Base-by-base conservation (phyloP, 129 eudicot genomes). In the Escallonia herrerae region DNA sequence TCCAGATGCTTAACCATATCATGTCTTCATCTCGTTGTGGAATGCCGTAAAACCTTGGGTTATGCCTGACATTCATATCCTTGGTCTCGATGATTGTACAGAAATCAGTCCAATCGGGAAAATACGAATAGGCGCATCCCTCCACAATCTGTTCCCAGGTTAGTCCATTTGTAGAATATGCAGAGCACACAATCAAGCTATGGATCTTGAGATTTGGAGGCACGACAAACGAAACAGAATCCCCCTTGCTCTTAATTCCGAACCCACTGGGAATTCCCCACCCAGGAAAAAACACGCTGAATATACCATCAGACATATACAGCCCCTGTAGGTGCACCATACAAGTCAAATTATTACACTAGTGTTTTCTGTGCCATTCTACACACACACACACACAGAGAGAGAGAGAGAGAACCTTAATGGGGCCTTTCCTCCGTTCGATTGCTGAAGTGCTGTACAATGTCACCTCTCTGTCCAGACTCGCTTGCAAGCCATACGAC, bases 281-380 rank as follows among this genome's bases (percentile, higher is more conserved):
- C 14, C 53, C 67, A 3, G 67, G 71, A 2, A 63, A 45, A 58
- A 64, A 69, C 3, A 63, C 59, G 75, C 63, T 63, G 62, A 69
- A 60, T 45, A 67, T 50, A 15, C 48, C 52, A 22, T 22, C 33
- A 57, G 56, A 38, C 42, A 68, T 62, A 5, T 53, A 40, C 49
- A 68, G 42, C 52, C 67, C 68, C 65, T 68, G 69, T 43, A 59
- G 45, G 38, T 4, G 5, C 9, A 6, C 0, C 1, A 10, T 2
- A 38, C 6, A 1, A 58, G 6, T 5, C 39, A n/a, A 3, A 37
- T 58, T 15, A 56, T 1, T 54, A 22, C 33, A 22, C 2, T 54
- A 1, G 5, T 11, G 58, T 15, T 15, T 9, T 15, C 0, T 13
- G 4, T 55, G 2, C 22, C 38, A 56, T 37, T 4, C 39, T n/a